Evolutionary conservation across 371 early-diverging fungal species (phyloP).

Genomic region (Catenaria anguillulae): DNA sequence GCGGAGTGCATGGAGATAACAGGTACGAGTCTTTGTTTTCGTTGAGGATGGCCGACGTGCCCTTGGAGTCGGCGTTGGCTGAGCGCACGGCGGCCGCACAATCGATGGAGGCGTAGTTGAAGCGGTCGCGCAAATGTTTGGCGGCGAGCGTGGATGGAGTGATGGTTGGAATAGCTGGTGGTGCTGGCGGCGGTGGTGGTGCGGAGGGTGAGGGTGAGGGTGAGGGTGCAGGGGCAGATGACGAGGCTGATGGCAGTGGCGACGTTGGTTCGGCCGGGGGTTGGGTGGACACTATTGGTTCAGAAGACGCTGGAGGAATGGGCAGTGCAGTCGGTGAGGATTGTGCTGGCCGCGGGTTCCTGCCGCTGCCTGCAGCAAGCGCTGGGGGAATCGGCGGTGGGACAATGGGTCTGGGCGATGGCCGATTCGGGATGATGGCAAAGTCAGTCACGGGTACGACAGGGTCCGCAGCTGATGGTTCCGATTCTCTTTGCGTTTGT

Average conservation of each 20-base stretch:
- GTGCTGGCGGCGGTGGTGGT: not conserved
- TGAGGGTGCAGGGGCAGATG: not conserved
- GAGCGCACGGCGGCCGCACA: conserved; percentile 82
- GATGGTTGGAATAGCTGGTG: not conserved
- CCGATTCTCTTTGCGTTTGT: too few species aligned
- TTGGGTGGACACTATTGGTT: not conserved
- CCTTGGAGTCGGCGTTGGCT: conserved; percentile 68
- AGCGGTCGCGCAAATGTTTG: conserved; percentile 41
- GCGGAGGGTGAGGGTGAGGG: not conserved
- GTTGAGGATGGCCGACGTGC: conserved; percentile 63
- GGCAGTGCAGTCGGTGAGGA: too few species aligned
- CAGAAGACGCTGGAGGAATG: not conserved
- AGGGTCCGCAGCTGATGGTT: too few species aligned
- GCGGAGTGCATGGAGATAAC: conserved; percentile 68
- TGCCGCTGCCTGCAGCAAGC: too few species aligned
- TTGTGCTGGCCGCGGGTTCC: too few species aligned
- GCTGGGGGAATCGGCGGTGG: not conserved
- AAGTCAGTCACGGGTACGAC: not conserved
- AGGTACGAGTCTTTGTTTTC: conserved; percentile 86
- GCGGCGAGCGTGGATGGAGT: not conserved
- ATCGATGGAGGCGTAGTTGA: conserved; percentile 83
- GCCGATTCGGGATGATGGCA: not conserved
- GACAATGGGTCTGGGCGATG: not conserved
- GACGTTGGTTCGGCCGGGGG: not conserved
- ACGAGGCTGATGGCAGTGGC: not conserved